Evolutionary conservation across 768 basidiomycete genomes (phyloP).

Genomic region (Amanita jacksonii): DNA sequence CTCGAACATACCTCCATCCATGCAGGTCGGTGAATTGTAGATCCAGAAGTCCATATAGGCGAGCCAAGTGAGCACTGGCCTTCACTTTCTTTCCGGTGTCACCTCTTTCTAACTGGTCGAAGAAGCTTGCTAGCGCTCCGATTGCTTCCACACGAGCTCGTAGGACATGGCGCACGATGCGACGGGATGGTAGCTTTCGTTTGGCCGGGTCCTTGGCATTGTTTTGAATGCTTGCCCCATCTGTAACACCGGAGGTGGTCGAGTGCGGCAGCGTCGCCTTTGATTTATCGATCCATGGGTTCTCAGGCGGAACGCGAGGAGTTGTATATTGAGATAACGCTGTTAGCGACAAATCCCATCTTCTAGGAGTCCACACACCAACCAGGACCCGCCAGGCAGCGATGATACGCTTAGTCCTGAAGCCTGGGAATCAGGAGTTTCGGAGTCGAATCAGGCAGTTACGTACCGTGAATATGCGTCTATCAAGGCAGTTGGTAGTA

Average conservation of each 20-base stretch:
- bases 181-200: constrained; percentile 63
- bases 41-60: constrained; percentile 32
- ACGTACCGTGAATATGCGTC: constrained; percentile 74
- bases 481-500: constrained; percentile 20
- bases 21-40: constrained; percentile 18
- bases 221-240: neutral
- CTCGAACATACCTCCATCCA: constrained; percentile 58
- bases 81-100: constrained; percentile 30
- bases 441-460: constrained; percentile 7
- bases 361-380: constrained; percentile 85
- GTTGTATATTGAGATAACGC: constrained; percentile 67
- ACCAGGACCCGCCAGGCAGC: constrained; percentile 97
- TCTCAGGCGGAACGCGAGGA: constrained; percentile 56
- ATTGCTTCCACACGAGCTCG: constrained; percentile 79
- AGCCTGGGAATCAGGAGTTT: constrained; percentile 4
- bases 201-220: constrained; percentile 25
- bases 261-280: constrained; percentile 15
- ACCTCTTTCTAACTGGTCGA: constrained; percentile 48
- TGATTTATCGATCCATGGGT: constrained; percentile 56
- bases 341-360: constrained; percentile 71
- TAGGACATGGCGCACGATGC: constrained; percentile 83
- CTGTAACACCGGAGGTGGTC: neutral
- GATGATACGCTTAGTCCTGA: constrained; percentile 77
- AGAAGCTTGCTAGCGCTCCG: constrained; percentile 61
- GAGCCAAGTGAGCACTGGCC: constrained; percentile 39